These are phyloP conservation scores for Russula foetens DNA, from an alignment of 768 basidiomycete species.

Conservation along the genomic window DNA sequence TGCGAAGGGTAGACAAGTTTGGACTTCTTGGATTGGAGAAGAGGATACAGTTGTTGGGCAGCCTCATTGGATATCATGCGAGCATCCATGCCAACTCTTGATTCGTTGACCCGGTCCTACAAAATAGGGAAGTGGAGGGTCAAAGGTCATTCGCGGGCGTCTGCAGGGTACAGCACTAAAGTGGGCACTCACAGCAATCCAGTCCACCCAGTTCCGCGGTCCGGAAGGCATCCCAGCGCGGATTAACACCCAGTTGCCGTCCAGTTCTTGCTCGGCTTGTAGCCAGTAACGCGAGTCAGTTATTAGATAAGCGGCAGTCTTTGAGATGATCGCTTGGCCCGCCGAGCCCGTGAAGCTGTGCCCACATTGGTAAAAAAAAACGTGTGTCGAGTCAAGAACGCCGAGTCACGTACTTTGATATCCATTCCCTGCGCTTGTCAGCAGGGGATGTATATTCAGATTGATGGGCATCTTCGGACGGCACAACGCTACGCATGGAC, in stretches of 20 bases:
- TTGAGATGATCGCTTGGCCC: conserved; percentile 64
- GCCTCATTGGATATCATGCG: conserved; percentile 74
- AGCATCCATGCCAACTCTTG: conserved; percentile 75
- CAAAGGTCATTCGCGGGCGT: not conserved
- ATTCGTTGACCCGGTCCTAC: conserved; percentile 33
- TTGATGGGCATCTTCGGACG: conserved; percentile 74
- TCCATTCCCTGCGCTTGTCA: conserved; percentile 72
- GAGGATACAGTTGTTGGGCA: conserved; percentile 49
- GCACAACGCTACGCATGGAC: conserved; percentile 45
- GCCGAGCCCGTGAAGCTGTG: conserved; percentile 55
- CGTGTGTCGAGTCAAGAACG: not conserved
- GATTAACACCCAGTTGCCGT: conserved; percentile 68
- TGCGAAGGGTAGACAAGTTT: conserved; percentile 75
- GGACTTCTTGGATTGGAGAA: conserved; percentile 44
- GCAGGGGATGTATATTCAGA: conserved; percentile 74
- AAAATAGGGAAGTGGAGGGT: conserved; percentile 20
- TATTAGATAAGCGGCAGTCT: conserved; percentile 60
- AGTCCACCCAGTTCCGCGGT: conserved; percentile 73
- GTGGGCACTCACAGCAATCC: conserved; percentile 33
- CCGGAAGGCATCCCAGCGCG: conserved; percentile 43
- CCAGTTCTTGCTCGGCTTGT: conserved; percentile 63
- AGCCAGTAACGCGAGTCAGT: conserved; percentile 81
- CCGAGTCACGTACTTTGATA: conserved; percentile 51
- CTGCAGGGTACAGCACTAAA: not conserved
- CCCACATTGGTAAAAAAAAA: not conserved